Evolutionary conservation across 75 land plant genomes (phyloP).

Genomic region (Pinus tabuliformis): DNA sequence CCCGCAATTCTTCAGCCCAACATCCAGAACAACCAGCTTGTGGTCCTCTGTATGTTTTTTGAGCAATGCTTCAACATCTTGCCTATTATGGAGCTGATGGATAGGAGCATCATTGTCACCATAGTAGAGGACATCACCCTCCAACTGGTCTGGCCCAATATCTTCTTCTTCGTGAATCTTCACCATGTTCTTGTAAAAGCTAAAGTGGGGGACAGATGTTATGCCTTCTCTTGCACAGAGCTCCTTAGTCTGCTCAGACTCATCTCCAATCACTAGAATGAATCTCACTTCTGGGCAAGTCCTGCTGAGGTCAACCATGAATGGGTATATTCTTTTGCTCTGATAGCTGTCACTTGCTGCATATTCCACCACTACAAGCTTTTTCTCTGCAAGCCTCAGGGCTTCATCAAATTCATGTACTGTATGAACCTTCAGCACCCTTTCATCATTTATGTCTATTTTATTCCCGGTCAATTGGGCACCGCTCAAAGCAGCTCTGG

Average conservation of each 20-base stretch:
- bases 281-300: constrained; percentile 82
- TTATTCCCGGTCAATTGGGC: not conserved
- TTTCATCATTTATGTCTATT: constrained; percentile 34
- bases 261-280: constrained; percentile 91
- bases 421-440: constrained; percentile 63
- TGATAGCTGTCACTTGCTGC: constrained; percentile 63
- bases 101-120: constrained; percentile 79
- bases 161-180: constrained; percentile 92
- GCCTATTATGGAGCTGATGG: constrained; percentile 64
- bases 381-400: constrained; percentile 48
- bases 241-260: constrained; percentile 63
- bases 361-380: constrained; percentile 91
- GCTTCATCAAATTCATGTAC: constrained; percentile 75
- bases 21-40: constrained; percentile 87
- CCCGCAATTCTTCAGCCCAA: constrained; percentile 96
- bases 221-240: constrained; percentile 74
- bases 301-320: constrained; percentile 88
- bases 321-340: constrained; percentile 73
- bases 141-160: constrained; percentile 73
- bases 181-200: constrained; percentile 83
- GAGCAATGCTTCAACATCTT: constrained; percentile 75
- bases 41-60: constrained; percentile 47
- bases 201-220: constrained; percentile 80
- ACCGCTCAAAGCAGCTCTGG: constrained; percentile 1
- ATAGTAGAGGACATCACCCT: constrained; percentile 90